Conservation (phyloP, 176 grass and related monocot genomes). For the Musa itinerans region DNA sequence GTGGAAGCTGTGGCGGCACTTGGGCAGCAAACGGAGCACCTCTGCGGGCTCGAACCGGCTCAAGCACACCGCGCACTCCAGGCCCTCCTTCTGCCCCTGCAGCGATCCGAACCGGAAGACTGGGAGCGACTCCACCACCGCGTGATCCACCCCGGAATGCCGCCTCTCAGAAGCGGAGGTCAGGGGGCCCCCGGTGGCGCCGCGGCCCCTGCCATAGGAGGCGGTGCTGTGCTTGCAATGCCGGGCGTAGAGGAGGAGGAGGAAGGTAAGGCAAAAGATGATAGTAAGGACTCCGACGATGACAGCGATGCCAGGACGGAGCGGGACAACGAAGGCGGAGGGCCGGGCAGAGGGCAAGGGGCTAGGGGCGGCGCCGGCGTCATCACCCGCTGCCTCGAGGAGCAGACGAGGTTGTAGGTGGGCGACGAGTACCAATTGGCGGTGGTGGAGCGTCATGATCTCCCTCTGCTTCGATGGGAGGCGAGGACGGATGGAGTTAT, state of each 20-base stretch:
- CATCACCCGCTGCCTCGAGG: conserved; percentile 28
- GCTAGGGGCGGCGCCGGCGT: not conserved
- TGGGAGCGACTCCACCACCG: conserved; percentile 78
- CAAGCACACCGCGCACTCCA: conserved; percentile 90
- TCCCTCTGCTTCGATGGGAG: no score
- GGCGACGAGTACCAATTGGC: not conserved
- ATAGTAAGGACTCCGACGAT: conserved; percentile 86
- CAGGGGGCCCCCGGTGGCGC: not conserved
- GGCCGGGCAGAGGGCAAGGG: not conserved
- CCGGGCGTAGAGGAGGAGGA: conserved; percentile 86
- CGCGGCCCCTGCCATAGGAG: conserved; percentile 27
- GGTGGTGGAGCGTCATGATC: not conserved
- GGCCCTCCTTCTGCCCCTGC: conserved; percentile 70
- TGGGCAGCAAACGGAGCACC: conserved; percentile 58
- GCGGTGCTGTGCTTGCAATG: conserved; percentile 67
- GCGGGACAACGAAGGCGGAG: conserved; percentile 19
- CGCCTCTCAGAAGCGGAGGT: conserved; percentile 15
- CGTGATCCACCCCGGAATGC: conserved; percentile 64
- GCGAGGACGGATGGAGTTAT: no score
- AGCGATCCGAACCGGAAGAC: conserved; percentile 77
- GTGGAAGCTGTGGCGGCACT: conserved; percentile 76
- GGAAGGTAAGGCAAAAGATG: conserved; percentile 94
- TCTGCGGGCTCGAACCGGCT: conserved; percentile 58
- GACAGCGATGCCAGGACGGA: conserved; percentile 59
- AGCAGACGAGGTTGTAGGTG: conserved; percentile 46